Evolutionary conservation across 208 protist species (phyloP).

Genomic region (Leishmania guyanensis): DNA sequence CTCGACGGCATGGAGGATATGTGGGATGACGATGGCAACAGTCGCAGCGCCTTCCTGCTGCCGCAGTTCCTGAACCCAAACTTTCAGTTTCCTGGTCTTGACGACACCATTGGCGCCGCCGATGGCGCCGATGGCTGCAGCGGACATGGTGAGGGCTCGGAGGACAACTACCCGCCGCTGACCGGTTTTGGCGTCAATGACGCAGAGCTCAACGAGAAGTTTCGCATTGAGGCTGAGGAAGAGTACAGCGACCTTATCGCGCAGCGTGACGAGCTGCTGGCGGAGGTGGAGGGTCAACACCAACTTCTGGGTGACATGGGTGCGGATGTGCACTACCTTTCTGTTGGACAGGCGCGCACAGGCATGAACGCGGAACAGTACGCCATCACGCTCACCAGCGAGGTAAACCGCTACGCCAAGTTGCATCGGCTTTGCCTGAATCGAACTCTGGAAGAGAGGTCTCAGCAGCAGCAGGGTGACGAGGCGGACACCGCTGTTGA

Average conservation of each 20-base stretch:
- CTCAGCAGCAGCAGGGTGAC: neutral
- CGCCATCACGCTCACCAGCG: constrained; percentile 67
- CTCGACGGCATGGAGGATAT: constrained; percentile 43
- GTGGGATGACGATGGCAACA: constrained; percentile 19
- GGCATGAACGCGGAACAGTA: constrained; percentile 55
- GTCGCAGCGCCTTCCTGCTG: constrained; percentile 19
- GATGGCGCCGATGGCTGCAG: constrained; percentile 5
- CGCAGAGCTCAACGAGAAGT: constrained; percentile 45
- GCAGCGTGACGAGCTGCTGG: constrained; percentile 41
- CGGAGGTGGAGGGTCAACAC: constrained; percentile 47
- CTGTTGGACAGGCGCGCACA: constrained; percentile 33
- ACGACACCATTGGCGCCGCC: constrained; percentile 8
- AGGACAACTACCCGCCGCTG: constrained; percentile 21
- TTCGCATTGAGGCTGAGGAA: constrained; percentile 61
- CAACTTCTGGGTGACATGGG: constrained; percentile 44
- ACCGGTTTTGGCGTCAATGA: constrained; percentile 51
- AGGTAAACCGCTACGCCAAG: constrained; percentile 70
- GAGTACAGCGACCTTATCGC: constrained; percentile 58
- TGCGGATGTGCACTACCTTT: constrained; percentile 61
- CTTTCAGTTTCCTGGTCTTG: constrained; percentile 2
- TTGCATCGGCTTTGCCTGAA: constrained; percentile 43
- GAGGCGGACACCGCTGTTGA: neutral
- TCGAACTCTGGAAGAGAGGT: neutral
- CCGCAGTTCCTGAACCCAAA: constrained; percentile 18
- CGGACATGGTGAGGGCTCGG: constrained; percentile 5